A percentile compares a stretch with the other conserved stretches of the same genome.
These are phyloP conservation scores for Ilex asprella DNA, from an alignment of 257 asterid species.

Conservation along the genomic window DNA sequence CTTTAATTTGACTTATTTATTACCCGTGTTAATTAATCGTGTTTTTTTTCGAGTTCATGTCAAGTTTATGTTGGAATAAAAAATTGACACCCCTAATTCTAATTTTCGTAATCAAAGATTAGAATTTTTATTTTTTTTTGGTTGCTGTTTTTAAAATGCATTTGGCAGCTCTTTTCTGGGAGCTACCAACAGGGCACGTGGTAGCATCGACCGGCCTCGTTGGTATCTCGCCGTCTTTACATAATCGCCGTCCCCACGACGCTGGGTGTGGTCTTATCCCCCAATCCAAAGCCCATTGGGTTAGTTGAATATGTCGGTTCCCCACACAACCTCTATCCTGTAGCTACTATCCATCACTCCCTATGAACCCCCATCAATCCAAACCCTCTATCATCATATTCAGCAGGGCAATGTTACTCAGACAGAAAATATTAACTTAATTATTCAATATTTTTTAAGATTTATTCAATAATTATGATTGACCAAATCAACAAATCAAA, in stretches of 20 bases:
- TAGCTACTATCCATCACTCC: neutral
- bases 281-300: slow-evolving; percentile 8
- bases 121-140: no score
- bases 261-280: slow-evolving; percentile 14
- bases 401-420: no score
- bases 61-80: no score
- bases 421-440: no score
- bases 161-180: slow-evolving; percentile 1
- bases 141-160: neutral
- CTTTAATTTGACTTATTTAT: no score
- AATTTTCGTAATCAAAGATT: no score
- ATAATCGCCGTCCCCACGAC: slow-evolving; percentile 22
- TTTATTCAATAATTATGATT: no score
- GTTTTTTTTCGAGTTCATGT: no score
- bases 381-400: neutral
- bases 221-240: slow-evolving; percentile 33
- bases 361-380: neutral
- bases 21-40: no score
- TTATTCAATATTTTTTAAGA: no score
- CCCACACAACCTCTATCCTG: slow-evolving; percentile 12
- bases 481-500: no score
- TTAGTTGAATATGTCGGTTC: slow-evolving; percentile 33
- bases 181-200: slow-evolving; percentile 34
- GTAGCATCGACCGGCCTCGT: slow-evolving; percentile 24
- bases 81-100: no score